Percentiles rank a stretch among this genome's conserved stretches.
Evolutionary conservation across 345 rosid genomes (phyloP).

Genomic region (Citrus mangshanensis): DNA sequence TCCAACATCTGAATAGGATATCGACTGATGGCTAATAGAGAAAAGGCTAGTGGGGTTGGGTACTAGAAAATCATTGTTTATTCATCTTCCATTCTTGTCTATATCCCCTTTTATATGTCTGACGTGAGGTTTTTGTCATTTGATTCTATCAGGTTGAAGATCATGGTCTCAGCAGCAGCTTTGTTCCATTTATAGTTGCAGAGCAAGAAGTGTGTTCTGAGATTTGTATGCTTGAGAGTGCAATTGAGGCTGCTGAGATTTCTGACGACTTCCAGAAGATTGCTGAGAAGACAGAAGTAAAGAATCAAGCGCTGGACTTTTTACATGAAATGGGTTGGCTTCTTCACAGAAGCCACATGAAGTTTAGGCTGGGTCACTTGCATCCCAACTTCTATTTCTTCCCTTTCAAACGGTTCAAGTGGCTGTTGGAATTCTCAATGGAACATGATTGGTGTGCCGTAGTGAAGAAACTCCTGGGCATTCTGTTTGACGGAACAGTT

Average conservation of each 20-base stretch:
- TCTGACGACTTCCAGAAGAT: slow-evolving; percentile 15
- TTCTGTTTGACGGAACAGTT: slow-evolving; percentile 41
- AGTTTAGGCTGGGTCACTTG: slow-evolving; percentile 33
- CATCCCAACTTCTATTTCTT: slow-evolving; percentile 37
- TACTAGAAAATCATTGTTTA: not conserved
- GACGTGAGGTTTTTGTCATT: slow-evolving; percentile 13
- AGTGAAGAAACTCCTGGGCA: slow-evolving; percentile 52
- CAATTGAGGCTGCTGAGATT: slow-evolving; percentile 34
- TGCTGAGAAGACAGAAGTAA: slow-evolving; percentile 35
- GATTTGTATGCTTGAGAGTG: slow-evolving; percentile 57
- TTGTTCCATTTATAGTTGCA: slow-evolving; percentile 71
- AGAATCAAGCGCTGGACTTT: slow-evolving; percentile 55
- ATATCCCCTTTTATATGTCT: not conserved
- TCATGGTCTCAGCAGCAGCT: slow-evolving; percentile 50
- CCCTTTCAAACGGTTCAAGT: slow-evolving; percentile 48
- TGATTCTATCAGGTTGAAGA: slow-evolving; percentile 50
- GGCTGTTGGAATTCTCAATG: slow-evolving; percentile 66
- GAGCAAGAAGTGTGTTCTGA: slow-evolving; percentile 74
- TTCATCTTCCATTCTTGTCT: not conserved
- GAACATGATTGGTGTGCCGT: slow-evolving; percentile 80
- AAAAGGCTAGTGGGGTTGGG: not conserved
- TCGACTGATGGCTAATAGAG: not conserved
- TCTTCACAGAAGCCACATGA: slow-evolving; percentile 49
- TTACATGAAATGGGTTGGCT: slow-evolving; percentile 80
- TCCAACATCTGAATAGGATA: not conserved